phyloP scores from a whole-genome alignment of 1,284 basidiomycete genomes.

The Apiotrichum gracile region DNA sequence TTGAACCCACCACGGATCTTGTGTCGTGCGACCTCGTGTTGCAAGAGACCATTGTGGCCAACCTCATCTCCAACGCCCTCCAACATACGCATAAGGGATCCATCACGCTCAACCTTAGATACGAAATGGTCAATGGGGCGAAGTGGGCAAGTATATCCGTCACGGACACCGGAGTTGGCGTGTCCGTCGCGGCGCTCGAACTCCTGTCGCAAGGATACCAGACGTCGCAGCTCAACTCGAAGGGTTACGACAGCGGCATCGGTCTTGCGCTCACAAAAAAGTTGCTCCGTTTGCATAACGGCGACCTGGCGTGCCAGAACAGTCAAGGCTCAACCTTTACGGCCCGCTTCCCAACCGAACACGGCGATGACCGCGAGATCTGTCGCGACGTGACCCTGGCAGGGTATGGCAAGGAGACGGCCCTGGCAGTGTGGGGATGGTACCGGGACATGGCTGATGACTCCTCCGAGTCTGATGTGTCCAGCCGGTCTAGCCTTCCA shows the following conservation, averaged over 20 bases:
- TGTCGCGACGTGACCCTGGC: conserved; percentile 26
- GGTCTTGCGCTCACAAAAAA: too few species aligned
- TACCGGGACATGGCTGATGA: neutral
- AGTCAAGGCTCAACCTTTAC: too few species aligned
- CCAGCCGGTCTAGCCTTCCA: conserved; percentile 2
- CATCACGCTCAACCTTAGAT: conserved; percentile 32
- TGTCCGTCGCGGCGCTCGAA: conserved; percentile 28
- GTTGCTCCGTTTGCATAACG: too few species aligned
- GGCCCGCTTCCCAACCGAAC: conserved; percentile 23
- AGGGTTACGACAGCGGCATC: too few species aligned
- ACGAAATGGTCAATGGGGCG: conserved; percentile 2
- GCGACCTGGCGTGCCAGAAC: too few species aligned
- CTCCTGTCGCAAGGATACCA: too few species aligned
- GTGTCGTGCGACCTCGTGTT: conserved; percentile 44
- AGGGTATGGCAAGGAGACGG: neutral
- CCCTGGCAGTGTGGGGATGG: neutral
- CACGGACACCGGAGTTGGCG: conserved; percentile 47
- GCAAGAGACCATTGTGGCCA: conserved; percentile 46
- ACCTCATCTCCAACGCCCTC: conserved; percentile 45
- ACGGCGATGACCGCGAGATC: conserved; percentile 25
- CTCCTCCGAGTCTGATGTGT: too few species aligned
- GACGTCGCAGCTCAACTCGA: too few species aligned
- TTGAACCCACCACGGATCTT: conserved; percentile 14
- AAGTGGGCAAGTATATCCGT: conserved; percentile 34
- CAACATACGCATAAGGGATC: conserved; percentile 37